phyloP scores from a whole-genome alignment of 176 grass and related monocot genomes.

The Tillandsia leiboldiana region DNA sequence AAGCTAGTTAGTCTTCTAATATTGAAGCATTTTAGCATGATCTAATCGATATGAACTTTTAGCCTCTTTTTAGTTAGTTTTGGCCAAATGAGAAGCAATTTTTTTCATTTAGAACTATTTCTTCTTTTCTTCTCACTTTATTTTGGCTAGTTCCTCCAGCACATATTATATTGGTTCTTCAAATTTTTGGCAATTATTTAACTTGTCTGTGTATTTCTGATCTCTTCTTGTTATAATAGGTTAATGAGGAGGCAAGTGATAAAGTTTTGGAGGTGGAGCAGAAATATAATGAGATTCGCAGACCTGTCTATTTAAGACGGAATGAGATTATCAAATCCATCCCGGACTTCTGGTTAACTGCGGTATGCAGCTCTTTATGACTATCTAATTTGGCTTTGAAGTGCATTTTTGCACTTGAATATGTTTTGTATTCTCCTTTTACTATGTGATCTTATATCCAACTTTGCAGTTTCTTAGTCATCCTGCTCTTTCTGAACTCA shows the following conservation, averaged over 20 bases:
- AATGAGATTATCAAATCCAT: slow-evolving; percentile 83
- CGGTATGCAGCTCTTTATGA: slow-evolving; percentile 30
- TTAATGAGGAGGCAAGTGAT: slow-evolving; percentile 89
- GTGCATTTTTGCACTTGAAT: too few species aligned
- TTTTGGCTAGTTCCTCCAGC: too few species aligned
- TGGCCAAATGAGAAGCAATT: too few species aligned
- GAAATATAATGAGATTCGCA: slow-evolving; percentile 86
- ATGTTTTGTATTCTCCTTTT: neutral
- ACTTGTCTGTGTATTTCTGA: neutral
- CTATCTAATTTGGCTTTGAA: neutral
- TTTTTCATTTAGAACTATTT: too few species aligned
- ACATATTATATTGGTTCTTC: neutral
- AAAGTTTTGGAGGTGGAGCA: slow-evolving; percentile 91
- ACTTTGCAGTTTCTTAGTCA: slow-evolving; percentile 75
- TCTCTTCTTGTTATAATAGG: slow-evolving; percentile 29
- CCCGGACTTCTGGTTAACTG: slow-evolving; percentile 84
- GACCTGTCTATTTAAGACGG: slow-evolving; percentile 69
- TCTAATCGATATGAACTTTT: too few species aligned
- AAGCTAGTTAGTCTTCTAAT: too few species aligned
- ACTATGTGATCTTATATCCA: neutral
- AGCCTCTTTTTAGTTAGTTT: too few species aligned
- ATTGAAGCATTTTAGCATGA: too few species aligned
- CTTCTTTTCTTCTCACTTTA: too few species aligned
- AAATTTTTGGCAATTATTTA: too few species aligned
- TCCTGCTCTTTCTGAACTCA: slow-evolving; percentile 60